Conservation (phyloP, 345 rosid genomes). For the Dipteronia dyeriana region DNA sequence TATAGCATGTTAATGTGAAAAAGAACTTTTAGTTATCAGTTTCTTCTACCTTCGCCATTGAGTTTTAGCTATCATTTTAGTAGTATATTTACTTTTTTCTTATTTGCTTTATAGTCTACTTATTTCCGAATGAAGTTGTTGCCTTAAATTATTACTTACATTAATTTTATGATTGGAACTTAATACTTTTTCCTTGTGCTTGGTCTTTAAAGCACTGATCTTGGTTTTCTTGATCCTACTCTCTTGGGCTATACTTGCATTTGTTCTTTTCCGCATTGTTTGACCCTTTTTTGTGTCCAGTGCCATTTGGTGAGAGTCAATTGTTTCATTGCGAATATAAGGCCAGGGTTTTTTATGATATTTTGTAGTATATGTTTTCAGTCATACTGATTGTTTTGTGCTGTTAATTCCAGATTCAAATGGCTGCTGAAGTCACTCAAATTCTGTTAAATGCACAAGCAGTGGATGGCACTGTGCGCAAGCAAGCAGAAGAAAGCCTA, state of each 20-base stretch:
- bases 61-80: neutral
- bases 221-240: neutral
- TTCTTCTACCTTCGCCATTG: neutral
- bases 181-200: neutral
- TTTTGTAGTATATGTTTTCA: neutral
- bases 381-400: neutral
- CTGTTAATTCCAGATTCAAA: slow-evolving; percentile 14
- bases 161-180: neutral
- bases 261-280: neutral
- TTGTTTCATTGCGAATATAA: neutral
- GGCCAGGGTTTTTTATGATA: neutral
- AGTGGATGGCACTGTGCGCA: slow-evolving; percentile 63
- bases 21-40: neutral
- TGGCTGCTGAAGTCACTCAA: slow-evolving; percentile 65
- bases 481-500: slow-evolving; percentile 70
- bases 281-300: neutral
- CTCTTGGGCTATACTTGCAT: neutral
- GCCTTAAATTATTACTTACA: neutral
- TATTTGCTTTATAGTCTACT: neutral
- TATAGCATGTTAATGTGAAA: neutral
- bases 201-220: neutral
- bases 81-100: neutral
- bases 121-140: too few species aligned
- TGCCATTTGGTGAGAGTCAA: neutral
- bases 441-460: slow-evolving; percentile 76